Evolutionary conservation across 2,329 filamentous ascomycete genomes (phyloP).

Genomic region (Sarocladium oryzae): DNA sequence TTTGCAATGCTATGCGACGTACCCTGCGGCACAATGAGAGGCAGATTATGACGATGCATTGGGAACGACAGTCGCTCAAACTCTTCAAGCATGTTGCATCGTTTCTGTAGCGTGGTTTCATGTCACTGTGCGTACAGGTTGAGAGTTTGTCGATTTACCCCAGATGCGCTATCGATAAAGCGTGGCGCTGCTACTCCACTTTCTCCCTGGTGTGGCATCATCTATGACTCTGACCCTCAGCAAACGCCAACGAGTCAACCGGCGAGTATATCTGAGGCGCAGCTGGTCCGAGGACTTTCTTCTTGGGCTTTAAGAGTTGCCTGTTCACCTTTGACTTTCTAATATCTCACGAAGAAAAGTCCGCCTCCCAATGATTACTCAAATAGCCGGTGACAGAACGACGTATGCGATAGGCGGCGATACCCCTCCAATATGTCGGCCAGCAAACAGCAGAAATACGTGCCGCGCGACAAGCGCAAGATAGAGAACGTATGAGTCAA

Average conservation of each 20-base stretch:
- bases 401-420: background rate
- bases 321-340: background rate
- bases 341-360: background rate
- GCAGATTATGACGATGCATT: no score
- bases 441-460: conserved; percentile 51
- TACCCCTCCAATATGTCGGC: conserved; percentile 37
- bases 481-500: conserved; percentile 64
- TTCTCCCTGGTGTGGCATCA: background rate
- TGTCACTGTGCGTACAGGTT: no score
- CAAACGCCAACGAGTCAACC: conserved; percentile 8
- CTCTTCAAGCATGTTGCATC: no score
- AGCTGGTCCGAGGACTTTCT: background rate
- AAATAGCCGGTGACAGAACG: conserved; percentile 17
- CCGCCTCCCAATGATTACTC: conserved; percentile 20
- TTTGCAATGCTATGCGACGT: no score
- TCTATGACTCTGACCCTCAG: conserved; percentile 4
- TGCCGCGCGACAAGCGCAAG: conserved; percentile 73
- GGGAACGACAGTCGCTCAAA: no score
- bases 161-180: conserved; percentile 5
- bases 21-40: no score
- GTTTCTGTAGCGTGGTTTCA: no score
- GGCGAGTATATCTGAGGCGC: conserved; percentile 6
- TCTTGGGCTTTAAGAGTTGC: background rate
- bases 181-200: background rate
- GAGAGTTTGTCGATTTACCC: background rate